Evolutionary conservation across 257 asterid species (phyloP).

Genomic region (Lycium ferocissimum): DNA sequence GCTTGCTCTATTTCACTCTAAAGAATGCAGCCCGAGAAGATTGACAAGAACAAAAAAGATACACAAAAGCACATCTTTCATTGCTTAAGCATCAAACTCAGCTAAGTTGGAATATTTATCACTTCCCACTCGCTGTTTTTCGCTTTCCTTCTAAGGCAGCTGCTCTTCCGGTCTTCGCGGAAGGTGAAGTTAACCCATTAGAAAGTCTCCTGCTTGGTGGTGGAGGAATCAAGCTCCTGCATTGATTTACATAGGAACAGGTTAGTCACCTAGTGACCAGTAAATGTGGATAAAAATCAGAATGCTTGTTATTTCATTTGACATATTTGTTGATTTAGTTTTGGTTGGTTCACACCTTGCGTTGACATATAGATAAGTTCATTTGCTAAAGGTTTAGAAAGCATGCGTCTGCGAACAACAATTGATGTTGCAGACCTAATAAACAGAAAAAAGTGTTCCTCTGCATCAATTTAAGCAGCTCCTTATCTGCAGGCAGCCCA

Average conservation of each 20-base stretch:
- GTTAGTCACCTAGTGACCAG: neutral
- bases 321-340: neutral
- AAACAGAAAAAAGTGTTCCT: neutral
- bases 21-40: slow-evolving; percentile 41
- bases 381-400: slow-evolving; percentile 17
- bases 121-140: slow-evolving; percentile 58
- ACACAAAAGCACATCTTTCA: slow-evolving; percentile 33
- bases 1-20: slow-evolving; percentile 38
- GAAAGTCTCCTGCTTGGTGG: slow-evolving; percentile 59
- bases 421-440: slow-evolving; percentile 6
- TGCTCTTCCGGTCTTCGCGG: slow-evolving; percentile 48
- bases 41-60: slow-evolving; percentile 17
- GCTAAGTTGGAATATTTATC: slow-evolving; percentile 37
- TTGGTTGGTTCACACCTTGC: neutral
- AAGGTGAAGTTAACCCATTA: slow-evolving; percentile 47
- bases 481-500: neutral
- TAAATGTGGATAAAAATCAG: neutral
- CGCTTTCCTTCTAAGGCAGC: slow-evolving; percentile 55
- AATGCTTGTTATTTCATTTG: neutral
- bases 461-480: neutral
- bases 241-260: neutral
- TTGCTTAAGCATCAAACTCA: slow-evolving; percentile 30
- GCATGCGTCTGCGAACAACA: neutral
- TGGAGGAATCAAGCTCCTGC: slow-evolving; percentile 75
- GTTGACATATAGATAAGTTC: slow-evolving; percentile 5